These are phyloP conservation scores for Angophora floribunda DNA, from an alignment of 345 rosid genomes.

Conservation along the genomic window DNA sequence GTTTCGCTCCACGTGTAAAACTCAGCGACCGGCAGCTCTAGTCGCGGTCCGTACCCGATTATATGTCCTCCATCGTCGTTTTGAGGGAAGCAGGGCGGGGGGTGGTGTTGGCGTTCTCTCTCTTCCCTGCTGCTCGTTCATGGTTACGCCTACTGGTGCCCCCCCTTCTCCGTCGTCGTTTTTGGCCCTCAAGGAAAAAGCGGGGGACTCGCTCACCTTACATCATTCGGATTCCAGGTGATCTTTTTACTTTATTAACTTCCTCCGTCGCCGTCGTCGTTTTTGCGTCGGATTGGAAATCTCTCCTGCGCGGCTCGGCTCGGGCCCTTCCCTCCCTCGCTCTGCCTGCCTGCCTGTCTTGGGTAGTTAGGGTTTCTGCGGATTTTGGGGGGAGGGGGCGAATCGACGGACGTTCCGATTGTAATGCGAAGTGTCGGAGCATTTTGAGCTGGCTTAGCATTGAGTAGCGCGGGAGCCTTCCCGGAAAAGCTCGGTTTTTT, in stretches of 20 bases:
- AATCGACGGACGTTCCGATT: not conserved
- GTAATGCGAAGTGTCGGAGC: not conserved
- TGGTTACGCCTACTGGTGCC: too few relatives aligned
- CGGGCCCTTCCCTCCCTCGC: not conserved
- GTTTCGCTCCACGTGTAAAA: not conserved
- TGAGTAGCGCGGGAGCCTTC: too few relatives aligned
- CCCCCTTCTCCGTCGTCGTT: slow-evolving; percentile 23
- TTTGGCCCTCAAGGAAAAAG: not conserved
- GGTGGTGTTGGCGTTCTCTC: too few relatives aligned
- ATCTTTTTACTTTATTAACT: not conserved
- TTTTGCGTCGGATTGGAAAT: not conserved
- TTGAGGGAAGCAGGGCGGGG: not conserved
- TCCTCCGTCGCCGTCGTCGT: slow-evolving; percentile 5
- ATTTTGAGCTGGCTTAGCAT: not conserved
- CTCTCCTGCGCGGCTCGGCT: not conserved
- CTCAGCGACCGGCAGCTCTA: not conserved
- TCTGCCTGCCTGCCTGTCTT: not conserved
- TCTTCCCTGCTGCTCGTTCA: not conserved
- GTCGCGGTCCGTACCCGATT: not conserved
- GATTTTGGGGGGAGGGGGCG: not conserved
- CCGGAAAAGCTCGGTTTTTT: not conserved
- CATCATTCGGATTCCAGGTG: not conserved
- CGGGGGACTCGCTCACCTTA: not conserved
- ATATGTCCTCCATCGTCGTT: slow-evolving; percentile 7
- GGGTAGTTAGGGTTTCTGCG: not conserved